Evolutionary conservation across 2,329 filamentous ascomycete genomes (phyloP).

Genomic region (Colletotrichum sp.): DNA sequence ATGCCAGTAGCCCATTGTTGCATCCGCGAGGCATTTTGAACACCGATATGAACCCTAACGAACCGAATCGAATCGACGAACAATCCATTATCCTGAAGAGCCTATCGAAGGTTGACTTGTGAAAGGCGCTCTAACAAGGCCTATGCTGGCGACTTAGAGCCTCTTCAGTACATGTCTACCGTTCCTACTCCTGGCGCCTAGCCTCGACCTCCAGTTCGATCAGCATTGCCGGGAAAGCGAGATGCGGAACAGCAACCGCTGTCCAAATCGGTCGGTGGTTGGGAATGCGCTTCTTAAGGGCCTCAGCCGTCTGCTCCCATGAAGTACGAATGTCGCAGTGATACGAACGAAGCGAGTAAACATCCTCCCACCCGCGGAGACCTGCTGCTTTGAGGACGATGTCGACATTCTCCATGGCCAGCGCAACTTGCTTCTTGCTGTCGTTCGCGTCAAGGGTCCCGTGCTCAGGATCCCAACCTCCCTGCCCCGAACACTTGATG

Average conservation of each 20-base stretch:
- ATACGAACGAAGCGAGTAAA: conserved; percentile 28
- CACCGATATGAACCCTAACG: not conserved
- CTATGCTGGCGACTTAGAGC: fast-evolving
- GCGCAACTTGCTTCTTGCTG: not conserved
- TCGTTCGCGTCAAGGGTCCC: conserved; percentile 22
- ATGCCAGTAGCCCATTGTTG: fast-evolving
- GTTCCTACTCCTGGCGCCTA: not conserved
- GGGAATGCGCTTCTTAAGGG: not conserved
- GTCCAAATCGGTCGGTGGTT: conserved; percentile 5
- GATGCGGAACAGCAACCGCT: not conserved
- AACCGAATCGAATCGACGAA: not conserved
- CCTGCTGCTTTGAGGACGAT: conserved; percentile 25
- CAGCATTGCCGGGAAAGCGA: not conserved
- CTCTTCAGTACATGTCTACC: not conserved
- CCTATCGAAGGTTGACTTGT: not conserved
- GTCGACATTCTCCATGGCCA: conserved; percentile 28
- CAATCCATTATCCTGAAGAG: not conserved
- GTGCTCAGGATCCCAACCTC: conserved; percentile 21
- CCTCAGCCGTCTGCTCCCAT: not conserved
- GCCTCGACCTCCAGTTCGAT: conserved; percentile 10
- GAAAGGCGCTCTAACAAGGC: not conserved
- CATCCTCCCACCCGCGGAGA: conserved; percentile 30
- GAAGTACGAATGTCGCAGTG: conserved; percentile 25
- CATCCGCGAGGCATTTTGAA: not conserved
- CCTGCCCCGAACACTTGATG: conserved; percentile 29